These are phyloP conservation scores for Tranzscheliella williamsii DNA, from an alignment of 1,284 basidiomycete genomes.

Conservation along the genomic window DNA sequence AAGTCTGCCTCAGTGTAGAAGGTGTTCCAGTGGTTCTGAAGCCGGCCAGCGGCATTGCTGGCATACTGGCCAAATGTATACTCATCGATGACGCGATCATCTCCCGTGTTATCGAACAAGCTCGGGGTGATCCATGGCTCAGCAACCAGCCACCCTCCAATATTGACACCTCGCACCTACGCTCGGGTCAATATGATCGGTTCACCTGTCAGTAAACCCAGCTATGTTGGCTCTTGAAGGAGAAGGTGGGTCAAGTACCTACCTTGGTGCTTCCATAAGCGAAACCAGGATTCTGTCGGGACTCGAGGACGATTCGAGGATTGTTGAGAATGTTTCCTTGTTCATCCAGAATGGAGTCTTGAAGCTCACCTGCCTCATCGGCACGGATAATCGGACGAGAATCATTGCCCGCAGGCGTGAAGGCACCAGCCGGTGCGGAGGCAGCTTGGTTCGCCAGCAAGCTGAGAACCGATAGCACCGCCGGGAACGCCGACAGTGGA, in stretches of 20 bases:
- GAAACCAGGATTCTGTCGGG: constrained; percentile 33
- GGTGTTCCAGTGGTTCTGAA: constrained; percentile 72
- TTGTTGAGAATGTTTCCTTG: constrained; percentile 21
- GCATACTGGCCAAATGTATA: constrained; percentile 76
- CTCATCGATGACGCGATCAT: constrained; percentile 70
- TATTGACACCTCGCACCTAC: constrained; percentile 56
- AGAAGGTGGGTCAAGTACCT: no score
- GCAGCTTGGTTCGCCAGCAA: constrained; percentile 8
- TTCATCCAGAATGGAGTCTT: constrained; percentile 30
- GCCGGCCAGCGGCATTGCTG: constrained; percentile 48
- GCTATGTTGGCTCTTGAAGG: no score
- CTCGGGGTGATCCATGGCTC: constrained; percentile 58
- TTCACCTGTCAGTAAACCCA: no score
- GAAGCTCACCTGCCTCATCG: constrained; percentile 10
- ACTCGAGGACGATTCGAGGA: constrained; percentile 29
- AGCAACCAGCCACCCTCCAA: constrained; percentile 59
- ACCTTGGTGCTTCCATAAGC: constrained; percentile 16
- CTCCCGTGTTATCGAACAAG: constrained; percentile 64
- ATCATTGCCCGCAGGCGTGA: constrained; percentile 9
- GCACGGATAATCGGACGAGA: constrained; percentile 30
- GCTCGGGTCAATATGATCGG: no score
- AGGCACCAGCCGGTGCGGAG: constrained; percentile 11
- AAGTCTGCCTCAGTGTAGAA: constrained; percentile 82
- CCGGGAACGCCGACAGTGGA: no score
- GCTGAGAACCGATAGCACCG: constrained; percentile 9